These are phyloP conservation scores for Protostelium mycophagum DNA, from an alignment of 78 protist species.

Conservation along the genomic window DNA sequence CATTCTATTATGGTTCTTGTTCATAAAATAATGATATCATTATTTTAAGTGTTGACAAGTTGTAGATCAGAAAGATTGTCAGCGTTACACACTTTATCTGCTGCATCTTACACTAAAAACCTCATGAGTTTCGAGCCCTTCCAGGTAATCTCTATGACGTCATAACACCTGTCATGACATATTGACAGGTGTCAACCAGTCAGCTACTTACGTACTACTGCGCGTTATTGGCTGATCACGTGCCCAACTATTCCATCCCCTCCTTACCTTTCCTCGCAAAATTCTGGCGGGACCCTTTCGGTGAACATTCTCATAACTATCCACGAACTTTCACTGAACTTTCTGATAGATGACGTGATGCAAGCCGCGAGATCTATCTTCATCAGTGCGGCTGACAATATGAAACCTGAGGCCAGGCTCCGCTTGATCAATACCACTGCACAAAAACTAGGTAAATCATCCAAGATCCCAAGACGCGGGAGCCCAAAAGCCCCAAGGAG, in stretches of 20 bases:
- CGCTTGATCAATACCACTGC: not conserved
- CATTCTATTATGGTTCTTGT: no score
- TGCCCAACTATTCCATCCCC: not conserved
- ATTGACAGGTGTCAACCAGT: not conserved
- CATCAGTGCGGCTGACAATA: not conserved
- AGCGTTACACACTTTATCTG: not conserved
- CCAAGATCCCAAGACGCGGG: no score
- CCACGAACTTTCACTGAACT: not conserved
- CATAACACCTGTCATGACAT: no score
- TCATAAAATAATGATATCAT: no score
- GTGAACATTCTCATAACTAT: not conserved
- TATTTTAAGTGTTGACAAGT: no score
- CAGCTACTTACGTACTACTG: not conserved
- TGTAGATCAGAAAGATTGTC: not conserved
- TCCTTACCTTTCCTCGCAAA: not conserved
- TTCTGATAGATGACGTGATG: not conserved
- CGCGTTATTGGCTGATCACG: not conserved
- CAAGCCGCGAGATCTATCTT: not conserved
- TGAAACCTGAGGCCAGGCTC: not conserved
- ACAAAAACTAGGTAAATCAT: no score
- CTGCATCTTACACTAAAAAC: not conserved
- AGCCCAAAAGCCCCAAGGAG: no score
- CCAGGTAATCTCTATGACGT: no score
- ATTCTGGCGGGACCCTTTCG: not conserved
- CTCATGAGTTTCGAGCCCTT: not conserved